phyloP scores from a whole-genome alignment of 495 filamentous ascomycete genomes.

The Aspergillus leporis region DNA sequence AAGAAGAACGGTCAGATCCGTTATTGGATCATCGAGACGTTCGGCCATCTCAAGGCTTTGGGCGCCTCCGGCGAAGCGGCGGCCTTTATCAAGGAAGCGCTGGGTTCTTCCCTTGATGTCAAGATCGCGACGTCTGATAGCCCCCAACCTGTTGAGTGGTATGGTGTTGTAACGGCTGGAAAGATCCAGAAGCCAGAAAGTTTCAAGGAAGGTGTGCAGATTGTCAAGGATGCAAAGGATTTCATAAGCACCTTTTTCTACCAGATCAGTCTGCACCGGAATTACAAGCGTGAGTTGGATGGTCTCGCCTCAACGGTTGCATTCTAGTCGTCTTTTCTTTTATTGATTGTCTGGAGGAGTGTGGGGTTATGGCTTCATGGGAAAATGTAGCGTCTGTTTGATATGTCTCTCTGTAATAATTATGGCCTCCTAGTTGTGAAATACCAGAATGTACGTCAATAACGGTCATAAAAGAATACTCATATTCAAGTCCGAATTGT shows the following conservation, averaged over 20 bases:
- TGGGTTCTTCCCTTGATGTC: slow-evolving; percentile 49
- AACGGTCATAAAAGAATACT: background rate
- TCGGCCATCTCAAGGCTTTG: slow-evolving; percentile 78
- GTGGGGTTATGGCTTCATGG: background rate
- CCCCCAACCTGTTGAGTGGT: slow-evolving; percentile 55
- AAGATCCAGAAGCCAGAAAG: slow-evolving; percentile 28
- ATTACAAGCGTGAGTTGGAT: slow-evolving; percentile 71
- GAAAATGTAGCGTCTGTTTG: background rate
- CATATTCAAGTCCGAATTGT: background rate
- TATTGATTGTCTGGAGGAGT: background rate
- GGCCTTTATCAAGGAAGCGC: slow-evolving; percentile 55
- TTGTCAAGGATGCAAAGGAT: slow-evolving; percentile 50
- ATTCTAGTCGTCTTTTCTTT: background rate
- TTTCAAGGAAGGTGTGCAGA: slow-evolving; percentile 43
- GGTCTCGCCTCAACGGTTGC: slow-evolving; percentile 33
- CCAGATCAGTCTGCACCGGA: slow-evolving; percentile 66
- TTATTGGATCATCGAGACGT: slow-evolving; percentile 84
- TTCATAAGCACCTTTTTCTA: slow-evolving; percentile 68
- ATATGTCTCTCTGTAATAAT: background rate
- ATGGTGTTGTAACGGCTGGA: slow-evolving; percentile 38
- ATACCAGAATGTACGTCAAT: background rate
- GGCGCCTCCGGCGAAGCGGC: slow-evolving; percentile 73
- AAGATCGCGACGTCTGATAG: slow-evolving; percentile 51
- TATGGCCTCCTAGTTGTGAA: background rate
- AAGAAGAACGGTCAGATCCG: slow-evolving; percentile 72